phyloP scores from a whole-genome alignment of 371 early-diverging fungal genomes.

The Mortierella sp. region DNA sequence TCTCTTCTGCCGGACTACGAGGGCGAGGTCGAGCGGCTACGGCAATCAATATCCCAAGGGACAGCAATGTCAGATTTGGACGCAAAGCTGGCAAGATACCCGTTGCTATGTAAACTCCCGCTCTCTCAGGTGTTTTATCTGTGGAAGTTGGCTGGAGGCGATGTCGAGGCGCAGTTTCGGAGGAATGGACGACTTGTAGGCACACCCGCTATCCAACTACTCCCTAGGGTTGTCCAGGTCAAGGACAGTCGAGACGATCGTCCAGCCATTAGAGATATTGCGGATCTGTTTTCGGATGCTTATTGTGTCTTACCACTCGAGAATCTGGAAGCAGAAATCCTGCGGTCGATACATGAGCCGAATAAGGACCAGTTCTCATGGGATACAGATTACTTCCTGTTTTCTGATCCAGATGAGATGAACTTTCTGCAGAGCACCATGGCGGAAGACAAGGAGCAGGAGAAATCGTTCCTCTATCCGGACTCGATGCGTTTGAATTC shows the following conservation, averaged over 20 bases:
- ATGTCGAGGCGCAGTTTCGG: constrained; percentile 69
- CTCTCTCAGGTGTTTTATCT: constrained; percentile 67
- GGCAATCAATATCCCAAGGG: constrained; percentile 16
- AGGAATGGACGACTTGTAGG: constrained; percentile 66
- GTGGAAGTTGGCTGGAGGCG: constrained; percentile 76
- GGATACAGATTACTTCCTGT: constrained; percentile 72
- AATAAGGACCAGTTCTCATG: constrained; percentile 66
- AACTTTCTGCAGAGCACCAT: constrained; percentile 64
- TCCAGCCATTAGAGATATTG: constrained; percentile 49
- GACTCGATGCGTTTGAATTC: constrained; percentile 25
- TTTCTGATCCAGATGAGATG: constrained; percentile 74
- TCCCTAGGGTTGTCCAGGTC: constrained; percentile 64
- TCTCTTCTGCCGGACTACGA: constrained; percentile 32
- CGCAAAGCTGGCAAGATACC: constrained; percentile 4
- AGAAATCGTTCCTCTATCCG: constrained; percentile 54
- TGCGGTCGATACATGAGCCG: constrained; percentile 54
- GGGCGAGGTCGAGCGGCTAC: constrained; percentile 42
- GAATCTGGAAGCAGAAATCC: constrained; percentile 63
- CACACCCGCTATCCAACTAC: constrained; percentile 69
- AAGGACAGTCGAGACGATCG: constrained; percentile 59
- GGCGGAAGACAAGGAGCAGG: constrained; percentile 32
- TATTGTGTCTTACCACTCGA: constrained; percentile 64
- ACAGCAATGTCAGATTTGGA: not conserved
- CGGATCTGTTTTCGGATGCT: constrained; percentile 67
- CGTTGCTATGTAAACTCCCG: constrained; percentile 53